Conservation (phyloP, 2,329 filamentous ascomycete genomes). For the Botryotinia convoluta region DNA sequence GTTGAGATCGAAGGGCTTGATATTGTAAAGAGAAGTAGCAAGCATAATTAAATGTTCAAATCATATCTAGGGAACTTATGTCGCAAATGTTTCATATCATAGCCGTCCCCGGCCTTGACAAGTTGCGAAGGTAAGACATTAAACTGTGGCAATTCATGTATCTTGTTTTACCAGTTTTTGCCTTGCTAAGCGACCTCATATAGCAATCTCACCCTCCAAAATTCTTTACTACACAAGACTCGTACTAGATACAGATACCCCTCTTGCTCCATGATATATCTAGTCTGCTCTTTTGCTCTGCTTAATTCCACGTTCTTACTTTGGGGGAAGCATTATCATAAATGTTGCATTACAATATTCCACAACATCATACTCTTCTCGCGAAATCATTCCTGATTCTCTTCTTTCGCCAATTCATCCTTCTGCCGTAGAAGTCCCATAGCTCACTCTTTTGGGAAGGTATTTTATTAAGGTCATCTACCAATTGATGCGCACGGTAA, state of each 20-base stretch:
- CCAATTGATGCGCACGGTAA: too few relatives aligned
- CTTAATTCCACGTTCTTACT: background rate
- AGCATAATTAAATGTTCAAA: background rate
- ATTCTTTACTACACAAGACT: background rate
- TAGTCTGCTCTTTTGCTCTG: background rate
- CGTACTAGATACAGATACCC: background rate
- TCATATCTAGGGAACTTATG: too few relatives aligned
- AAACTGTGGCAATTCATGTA: background rate
- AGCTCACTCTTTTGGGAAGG: background rate
- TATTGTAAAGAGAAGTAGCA: constrained; percentile 10
- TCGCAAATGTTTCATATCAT: background rate
- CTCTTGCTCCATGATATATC: background rate
- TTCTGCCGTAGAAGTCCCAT: background rate
- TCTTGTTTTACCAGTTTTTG: background rate
- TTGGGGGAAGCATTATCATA: background rate
- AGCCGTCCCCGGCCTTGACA: background rate
- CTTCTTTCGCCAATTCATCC: background rate
- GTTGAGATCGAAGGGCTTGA: constrained; percentile 25
- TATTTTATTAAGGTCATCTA: background rate
- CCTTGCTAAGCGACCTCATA: background rate
- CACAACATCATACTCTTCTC: background rate
- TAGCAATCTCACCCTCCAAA: background rate
- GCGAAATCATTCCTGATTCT: background rate
- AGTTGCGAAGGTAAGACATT: background rate
- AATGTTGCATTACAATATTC: background rate